Conservation (phyloP, 2,329 filamentous ascomycete species). For the Colletotrichum sp. region DNA sequence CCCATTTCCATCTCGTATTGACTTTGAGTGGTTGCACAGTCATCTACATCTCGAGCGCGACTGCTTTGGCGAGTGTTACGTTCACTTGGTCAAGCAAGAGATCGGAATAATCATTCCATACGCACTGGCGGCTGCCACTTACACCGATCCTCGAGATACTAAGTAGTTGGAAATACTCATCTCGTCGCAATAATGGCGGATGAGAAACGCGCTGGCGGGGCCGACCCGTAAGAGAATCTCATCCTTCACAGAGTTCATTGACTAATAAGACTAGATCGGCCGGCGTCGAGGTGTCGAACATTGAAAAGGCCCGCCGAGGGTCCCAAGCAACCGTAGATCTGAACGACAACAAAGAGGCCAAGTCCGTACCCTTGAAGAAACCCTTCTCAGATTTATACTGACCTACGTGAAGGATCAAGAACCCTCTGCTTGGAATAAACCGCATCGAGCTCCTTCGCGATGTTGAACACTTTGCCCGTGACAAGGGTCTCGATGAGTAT, state of each 20-base stretch:
- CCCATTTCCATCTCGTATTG: background rate
- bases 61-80: background rate
- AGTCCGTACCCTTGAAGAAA: constrained; percentile 33
- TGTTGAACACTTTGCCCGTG: constrained; percentile 57
- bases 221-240: background rate
- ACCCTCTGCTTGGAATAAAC: constrained; percentile 51
- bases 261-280: background rate
- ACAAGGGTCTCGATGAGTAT: constrained; percentile 49
- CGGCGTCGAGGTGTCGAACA: background rate
- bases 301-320: background rate
- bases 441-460: constrained; percentile 50
- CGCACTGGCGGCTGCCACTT: background rate
- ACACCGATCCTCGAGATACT: background rate
- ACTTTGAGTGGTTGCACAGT: background rate
- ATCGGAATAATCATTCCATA: background rate
- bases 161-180: background rate
- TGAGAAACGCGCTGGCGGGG: background rate
- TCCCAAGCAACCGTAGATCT: constrained; percentile 37
- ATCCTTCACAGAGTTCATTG: background rate
- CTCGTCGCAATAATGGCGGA: background rate
- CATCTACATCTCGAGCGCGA: background rate
- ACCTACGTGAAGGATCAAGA: constrained; percentile 43
- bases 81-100: background rate
- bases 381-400: too few species aligned
- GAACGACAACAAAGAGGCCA: constrained; percentile 51